Conservation (phyloP, 768 basidiomycete genomes). For the Harrya chromipes region DNA sequence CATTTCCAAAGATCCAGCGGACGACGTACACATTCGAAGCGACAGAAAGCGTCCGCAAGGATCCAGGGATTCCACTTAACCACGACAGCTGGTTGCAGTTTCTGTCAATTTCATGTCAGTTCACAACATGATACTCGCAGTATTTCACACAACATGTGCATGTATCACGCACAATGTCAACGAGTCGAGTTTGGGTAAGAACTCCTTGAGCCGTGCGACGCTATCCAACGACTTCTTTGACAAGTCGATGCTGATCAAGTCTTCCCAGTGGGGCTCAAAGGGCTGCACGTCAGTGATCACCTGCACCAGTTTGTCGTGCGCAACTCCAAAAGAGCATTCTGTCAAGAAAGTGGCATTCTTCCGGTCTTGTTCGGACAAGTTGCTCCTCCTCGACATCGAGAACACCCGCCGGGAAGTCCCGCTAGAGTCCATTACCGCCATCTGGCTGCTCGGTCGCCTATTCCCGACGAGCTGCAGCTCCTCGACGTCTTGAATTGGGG, state of each 20-base stretch:
- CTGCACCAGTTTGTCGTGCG: constrained; percentile 88
- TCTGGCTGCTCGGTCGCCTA: constrained; percentile 38
- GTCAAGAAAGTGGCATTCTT: constrained; percentile 76
- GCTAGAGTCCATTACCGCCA: constrained; percentile 20
- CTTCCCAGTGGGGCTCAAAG: constrained; percentile 94
- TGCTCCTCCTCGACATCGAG: constrained; percentile 44
- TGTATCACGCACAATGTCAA: constrained; percentile 64
- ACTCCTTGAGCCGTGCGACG: constrained; percentile 78
- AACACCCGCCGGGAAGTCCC: constrained; percentile 39
- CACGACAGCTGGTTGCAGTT: constrained; percentile 73
- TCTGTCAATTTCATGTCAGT: constrained; percentile 38
- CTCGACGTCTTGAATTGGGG: constrained; percentile 43
- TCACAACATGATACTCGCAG: not conserved
- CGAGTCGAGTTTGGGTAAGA: constrained; percentile 75
- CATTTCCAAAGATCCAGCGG: constrained; percentile 5
- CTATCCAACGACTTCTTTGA: constrained; percentile 57
- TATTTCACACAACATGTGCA: constrained; percentile 2
- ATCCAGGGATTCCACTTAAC: constrained; percentile 74
- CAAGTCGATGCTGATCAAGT: constrained; percentile 70
- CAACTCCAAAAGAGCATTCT: constrained; percentile 93
- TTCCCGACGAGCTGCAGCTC: constrained; percentile 46
- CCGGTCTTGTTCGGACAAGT: constrained; percentile 31
- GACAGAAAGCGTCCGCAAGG: constrained; percentile 73
- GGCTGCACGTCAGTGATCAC: constrained; percentile 94
- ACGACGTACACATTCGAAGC: constrained; percentile 62